Evolutionary conservation across 352 stramenopile genomes (phyloP).

Genomic region (Phytopythium sindhum): DNA sequence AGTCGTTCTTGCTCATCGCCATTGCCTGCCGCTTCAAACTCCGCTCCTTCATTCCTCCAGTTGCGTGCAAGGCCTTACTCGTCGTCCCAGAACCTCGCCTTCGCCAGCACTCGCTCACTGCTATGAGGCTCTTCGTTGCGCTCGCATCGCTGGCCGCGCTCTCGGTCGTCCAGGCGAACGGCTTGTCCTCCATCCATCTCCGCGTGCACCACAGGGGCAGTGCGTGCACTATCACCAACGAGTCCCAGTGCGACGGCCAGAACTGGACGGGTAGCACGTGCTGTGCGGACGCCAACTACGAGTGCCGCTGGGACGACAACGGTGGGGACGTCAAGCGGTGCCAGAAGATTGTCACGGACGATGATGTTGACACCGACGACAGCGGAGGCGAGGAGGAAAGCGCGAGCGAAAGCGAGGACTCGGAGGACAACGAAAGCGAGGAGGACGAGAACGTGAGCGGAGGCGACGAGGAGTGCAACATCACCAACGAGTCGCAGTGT

Average conservation of each 20-base stretch:
- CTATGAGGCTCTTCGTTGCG: slow-evolving; percentile 5
- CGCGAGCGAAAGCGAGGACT: too few species aligned
- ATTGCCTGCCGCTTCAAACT: too few species aligned
- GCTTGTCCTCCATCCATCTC: neutral
- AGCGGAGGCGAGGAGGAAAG: neutral
- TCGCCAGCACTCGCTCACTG: too few species aligned
- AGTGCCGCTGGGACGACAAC: slow-evolving; percentile 30
- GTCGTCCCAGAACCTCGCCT: too few species aligned
- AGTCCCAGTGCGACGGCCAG: slow-evolving; percentile 32
- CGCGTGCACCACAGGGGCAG: slow-evolving; percentile 1
- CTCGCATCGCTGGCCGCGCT: slow-evolving; percentile 1
- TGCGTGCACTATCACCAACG: slow-evolving; percentile 24
- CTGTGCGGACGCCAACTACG: slow-evolving; percentile 28
- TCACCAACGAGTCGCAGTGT: slow-evolving; percentile 29
- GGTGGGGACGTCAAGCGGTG: slow-evolving; percentile 26
- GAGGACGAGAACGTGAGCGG: neutral
- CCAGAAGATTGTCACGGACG: slow-evolving; percentile 8
- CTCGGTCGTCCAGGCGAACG: neutral
- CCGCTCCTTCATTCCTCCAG: too few species aligned
- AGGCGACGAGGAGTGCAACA: slow-evolving; percentile 14
- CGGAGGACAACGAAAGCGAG: neutral
- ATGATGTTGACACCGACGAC: neutral
- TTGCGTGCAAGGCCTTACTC: too few species aligned
- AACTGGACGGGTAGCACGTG: slow-evolving; percentile 34
- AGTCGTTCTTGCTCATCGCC: too few species aligned